These are phyloP conservation scores for Aspergillus brunneoviolaceus DNA, from an alignment of 2,329 filamentous ascomycete species.

Conservation along the genomic window DNA sequence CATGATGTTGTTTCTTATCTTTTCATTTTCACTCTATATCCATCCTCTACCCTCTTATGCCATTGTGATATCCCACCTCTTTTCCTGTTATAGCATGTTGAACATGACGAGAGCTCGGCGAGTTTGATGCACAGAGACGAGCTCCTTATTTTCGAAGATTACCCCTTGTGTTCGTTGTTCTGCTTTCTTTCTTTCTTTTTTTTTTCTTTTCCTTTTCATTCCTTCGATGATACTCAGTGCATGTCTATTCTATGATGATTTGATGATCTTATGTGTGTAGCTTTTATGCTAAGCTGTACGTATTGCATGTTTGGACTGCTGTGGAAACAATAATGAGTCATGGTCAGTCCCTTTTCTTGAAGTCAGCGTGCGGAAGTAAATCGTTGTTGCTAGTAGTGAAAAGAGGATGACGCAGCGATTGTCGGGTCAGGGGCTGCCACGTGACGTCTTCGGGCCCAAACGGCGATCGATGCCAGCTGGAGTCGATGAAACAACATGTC, in stretches of 20 bases:
- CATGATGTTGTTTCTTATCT: constrained; percentile 18
- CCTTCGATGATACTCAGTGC: background rate
- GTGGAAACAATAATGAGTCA: background rate
- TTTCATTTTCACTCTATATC: constrained; percentile 10
- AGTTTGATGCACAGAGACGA: background rate
- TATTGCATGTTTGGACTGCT: background rate
- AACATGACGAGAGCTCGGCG: constrained; percentile 7
- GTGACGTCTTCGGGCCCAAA: constrained; percentile 28
- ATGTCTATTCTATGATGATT: constrained; percentile 20
- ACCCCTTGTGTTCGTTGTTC: constrained; percentile 5
- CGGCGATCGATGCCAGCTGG: constrained; percentile 27
- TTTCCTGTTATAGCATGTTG: constrained; percentile 14
- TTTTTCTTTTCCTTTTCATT: too few species aligned
- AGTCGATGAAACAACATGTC: constrained; percentile 13
- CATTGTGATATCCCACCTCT: constrained; percentile 13
- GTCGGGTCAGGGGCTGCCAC: constrained; percentile 31
- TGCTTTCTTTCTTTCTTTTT: background rate
- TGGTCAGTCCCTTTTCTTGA: too few species aligned
- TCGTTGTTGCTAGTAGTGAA: background rate
- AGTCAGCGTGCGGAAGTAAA: too few species aligned
- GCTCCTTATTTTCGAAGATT: background rate
- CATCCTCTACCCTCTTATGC: constrained; percentile 5
- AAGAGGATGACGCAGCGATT: background rate
- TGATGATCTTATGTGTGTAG: constrained; percentile 23
- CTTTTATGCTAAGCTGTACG: background rate